These are phyloP conservation scores for Funneliformis mosseae DNA, from an alignment of 192 early-diverging fungal genomes.

Conservation along the genomic window DNA sequence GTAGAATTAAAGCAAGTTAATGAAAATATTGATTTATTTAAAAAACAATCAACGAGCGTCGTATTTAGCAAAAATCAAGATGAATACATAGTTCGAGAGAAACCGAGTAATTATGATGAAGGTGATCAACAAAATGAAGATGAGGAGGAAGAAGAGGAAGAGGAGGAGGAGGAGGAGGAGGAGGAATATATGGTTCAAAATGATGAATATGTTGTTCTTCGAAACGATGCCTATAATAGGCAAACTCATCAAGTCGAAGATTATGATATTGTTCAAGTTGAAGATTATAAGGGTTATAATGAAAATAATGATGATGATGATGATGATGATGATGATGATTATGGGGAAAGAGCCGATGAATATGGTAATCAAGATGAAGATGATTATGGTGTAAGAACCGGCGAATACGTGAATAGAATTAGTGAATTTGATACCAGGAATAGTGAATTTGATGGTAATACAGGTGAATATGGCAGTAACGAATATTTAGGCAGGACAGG, in stretches of 20 bases:
- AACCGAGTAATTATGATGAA: not conserved
- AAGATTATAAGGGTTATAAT: not conserved
- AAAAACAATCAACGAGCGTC: not conserved
- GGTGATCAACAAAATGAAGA: slow-evolving; percentile 3
- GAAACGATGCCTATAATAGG: not conserved
- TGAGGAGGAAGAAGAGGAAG: not conserved
- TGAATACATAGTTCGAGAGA: not conserved
- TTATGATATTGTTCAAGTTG: not conserved
- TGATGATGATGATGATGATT: not conserved
- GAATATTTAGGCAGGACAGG: not conserved
- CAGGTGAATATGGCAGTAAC: not conserved
- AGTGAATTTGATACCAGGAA: not conserved
- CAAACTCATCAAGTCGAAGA: not conserved
- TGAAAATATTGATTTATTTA: not conserved
- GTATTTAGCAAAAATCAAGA: not conserved
- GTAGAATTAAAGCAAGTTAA: slow-evolving; percentile 23
- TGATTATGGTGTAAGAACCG: not conserved
- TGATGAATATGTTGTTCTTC: not conserved
- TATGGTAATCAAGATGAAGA: not conserved
- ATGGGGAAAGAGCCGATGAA: not conserved
- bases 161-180: slow-evolving; percentile 5
- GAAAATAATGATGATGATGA: not conserved
- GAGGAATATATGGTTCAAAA: slow-evolving; percentile 18
- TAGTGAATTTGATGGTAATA: not conserved
- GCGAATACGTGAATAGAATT: not conserved